A percentile compares a stretch with the other conserved stretches of the same genome.
phyloP scores from a whole-genome alignment of 2,329 filamentous ascomycete genomes.

The Xylariaceae sp. region DNA sequence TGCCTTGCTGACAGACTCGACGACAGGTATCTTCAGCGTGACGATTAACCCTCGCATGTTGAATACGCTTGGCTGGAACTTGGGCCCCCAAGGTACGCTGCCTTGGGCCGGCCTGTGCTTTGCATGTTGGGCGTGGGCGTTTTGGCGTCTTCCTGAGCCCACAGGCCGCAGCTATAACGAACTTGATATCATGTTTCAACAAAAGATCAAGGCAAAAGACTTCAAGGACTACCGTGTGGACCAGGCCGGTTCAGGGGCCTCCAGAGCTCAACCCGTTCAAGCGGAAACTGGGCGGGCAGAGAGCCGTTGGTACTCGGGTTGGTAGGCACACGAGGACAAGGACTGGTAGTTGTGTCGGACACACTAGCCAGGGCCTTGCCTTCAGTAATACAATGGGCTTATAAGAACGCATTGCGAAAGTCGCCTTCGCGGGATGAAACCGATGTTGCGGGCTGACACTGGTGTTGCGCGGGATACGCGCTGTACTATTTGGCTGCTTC shows the following conservation, averaged over 20 bases:
- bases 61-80: slow-evolving; percentile 4
- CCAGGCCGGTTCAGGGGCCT: slow-evolving; percentile 1
- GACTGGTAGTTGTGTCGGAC: too few relatives aligned
- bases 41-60: slow-evolving; percentile 7
- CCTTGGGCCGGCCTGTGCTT: slow-evolving; percentile 6
- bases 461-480: too few relatives aligned
- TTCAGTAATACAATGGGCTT: too few relatives aligned
- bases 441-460: too few relatives aligned
- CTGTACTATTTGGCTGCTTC: too few relatives aligned
- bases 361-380: too few relatives aligned
- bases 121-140: slow-evolving; percentile 7
- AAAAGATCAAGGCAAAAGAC: slow-evolving; percentile 5
- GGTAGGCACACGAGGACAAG: too few relatives aligned
- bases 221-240: slow-evolving; percentile 6
- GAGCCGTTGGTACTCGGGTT: too few relatives aligned
- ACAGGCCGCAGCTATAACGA: slow-evolving; percentile 7
- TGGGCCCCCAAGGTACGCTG: slow-evolving; percentile 5
- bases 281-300: too few relatives aligned
- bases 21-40: slow-evolving; percentile 7
- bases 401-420: too few relatives aligned
- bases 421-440: too few relatives aligned
- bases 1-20: background rate
- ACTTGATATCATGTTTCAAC: slow-evolving; percentile 8
- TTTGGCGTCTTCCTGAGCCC: slow-evolving; percentile 7
- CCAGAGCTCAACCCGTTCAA: background rate